These are phyloP conservation scores for Colletotrichum spaethianum DNA, from an alignment of 2,329 filamentous ascomycete species.

Conservation along the genomic window DNA sequence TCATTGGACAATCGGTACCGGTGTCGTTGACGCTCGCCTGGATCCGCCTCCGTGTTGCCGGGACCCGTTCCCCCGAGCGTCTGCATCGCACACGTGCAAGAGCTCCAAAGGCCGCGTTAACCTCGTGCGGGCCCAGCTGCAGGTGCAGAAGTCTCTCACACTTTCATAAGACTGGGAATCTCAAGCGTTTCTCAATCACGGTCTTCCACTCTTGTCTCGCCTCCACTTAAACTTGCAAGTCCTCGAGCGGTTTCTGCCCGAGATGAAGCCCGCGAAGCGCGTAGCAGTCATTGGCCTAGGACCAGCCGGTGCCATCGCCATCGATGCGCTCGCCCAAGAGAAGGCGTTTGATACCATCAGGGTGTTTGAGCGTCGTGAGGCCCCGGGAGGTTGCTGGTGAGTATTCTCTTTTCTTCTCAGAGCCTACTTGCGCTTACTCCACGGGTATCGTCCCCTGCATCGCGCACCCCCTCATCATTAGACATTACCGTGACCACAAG, in stretches of 20 bases:
- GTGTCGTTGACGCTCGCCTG: neutral
- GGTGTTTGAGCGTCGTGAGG: slow-evolving; percentile 74
- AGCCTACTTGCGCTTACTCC: neutral
- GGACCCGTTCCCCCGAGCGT: neutral
- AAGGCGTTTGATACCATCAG: slow-evolving; percentile 70
- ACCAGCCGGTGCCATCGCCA: slow-evolving; percentile 71
- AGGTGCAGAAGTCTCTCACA: too few relatives aligned
- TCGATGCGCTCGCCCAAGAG: slow-evolving; percentile 73
- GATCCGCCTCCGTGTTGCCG: neutral
- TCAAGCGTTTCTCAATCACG: neutral
- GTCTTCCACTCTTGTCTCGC: neutral
- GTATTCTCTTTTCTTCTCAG: slow-evolving; percentile 35
- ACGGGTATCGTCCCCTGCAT: neutral
- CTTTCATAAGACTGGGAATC: neutral
- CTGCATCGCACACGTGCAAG: neutral
- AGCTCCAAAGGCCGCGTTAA: neutral
- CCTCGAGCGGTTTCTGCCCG: neutral
- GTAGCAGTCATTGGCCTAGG: slow-evolving; percentile 74
- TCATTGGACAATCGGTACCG: neutral
- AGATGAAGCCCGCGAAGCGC: slow-evolving; percentile 45
- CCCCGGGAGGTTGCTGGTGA: slow-evolving; percentile 73
- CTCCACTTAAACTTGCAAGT: too few relatives aligned
- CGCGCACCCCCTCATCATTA: neutral
- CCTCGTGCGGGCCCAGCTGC: neutral
- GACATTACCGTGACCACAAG: neutral